These are phyloP conservation scores for Kurtzmaniella quercitrusa DNA, from an alignment of 1,139 yeast species.

Conservation along the genomic window DNA sequence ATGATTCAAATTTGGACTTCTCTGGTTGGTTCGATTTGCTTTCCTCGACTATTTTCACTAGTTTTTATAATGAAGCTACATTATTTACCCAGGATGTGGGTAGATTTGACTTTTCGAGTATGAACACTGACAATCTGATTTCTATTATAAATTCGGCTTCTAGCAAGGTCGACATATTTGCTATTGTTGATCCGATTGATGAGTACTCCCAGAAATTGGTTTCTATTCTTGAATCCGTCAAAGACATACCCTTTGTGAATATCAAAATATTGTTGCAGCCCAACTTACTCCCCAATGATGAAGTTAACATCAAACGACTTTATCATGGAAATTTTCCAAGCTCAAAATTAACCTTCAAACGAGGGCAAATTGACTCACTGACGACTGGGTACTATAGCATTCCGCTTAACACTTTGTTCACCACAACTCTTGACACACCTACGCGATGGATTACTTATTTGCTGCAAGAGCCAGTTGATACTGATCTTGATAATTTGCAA, in stretches of 20 bases:
- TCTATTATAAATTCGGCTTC: slow-evolving; percentile 21
- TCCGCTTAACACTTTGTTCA: slow-evolving; percentile 48
- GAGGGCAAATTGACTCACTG: background rate
- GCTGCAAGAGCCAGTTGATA: slow-evolving; percentile 28
- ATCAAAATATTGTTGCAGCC: slow-evolving; percentile 63
- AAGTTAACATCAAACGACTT: slow-evolving; percentile 53
- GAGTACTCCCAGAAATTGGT: slow-evolving; percentile 64
- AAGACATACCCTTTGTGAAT: slow-evolving; percentile 40
- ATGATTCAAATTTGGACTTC: background rate
- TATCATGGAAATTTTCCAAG: slow-evolving; percentile 46
- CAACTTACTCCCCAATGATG: slow-evolving; percentile 21
- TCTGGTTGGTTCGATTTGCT: slow-evolving; percentile 49
- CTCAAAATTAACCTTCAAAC: slow-evolving; percentile 37
- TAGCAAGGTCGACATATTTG: slow-evolving; percentile 43
- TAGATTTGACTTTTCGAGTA: slow-evolving; percentile 38
- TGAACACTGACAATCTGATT: slow-evolving; percentile 29
- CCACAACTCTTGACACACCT: slow-evolving; percentile 62
- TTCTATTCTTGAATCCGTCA: slow-evolving; percentile 44
- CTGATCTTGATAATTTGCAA: slow-evolving; percentile 61
- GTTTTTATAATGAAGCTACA: slow-evolving; percentile 41
- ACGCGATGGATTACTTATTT: slow-evolving; percentile 60
- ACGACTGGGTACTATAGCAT: slow-evolving; percentile 13
- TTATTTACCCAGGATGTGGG: slow-evolving; percentile 34
- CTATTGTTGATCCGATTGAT: slow-evolving; percentile 68
- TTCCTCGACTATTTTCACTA: slow-evolving; percentile 37